phyloP scores from a whole-genome alignment of 345 rosid species.

The Hibiscus trionum region DNA sequence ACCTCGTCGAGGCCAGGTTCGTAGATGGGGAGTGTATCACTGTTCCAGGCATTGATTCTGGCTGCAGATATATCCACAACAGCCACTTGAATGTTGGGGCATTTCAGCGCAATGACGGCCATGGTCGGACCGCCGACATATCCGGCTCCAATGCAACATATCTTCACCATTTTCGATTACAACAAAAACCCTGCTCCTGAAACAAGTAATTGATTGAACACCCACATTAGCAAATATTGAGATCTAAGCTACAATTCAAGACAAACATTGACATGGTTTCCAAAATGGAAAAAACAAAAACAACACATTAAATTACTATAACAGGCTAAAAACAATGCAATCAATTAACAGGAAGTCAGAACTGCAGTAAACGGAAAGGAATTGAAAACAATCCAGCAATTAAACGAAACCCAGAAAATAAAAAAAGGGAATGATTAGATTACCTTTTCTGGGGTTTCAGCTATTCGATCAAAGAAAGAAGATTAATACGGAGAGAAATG shows the following conservation, averaged over 20 bases:
- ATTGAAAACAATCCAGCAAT: neutral
- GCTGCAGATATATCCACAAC: conserved; percentile 56
- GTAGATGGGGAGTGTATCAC: conserved; percentile 56
- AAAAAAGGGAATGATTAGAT: neutral
- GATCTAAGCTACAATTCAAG: neutral
- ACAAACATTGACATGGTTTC: neutral
- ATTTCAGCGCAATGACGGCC: conserved; percentile 67
- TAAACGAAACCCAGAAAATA: neutral
- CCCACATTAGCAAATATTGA: neutral
- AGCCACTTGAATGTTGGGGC: conserved; percentile 48
- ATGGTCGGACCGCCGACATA: conserved; percentile 75
- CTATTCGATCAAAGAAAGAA: neutral
- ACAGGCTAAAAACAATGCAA: neutral
- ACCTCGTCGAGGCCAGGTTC: conserved; percentile 64
- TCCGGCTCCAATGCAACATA: conserved; percentile 73
- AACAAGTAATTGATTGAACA: neutral
- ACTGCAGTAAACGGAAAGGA: neutral
- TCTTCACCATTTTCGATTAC: conserved; percentile 47
- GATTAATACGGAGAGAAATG: neutral
- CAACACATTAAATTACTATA: too few relatives aligned
- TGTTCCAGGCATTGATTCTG: conserved; percentile 62
- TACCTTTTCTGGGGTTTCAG: neutral
- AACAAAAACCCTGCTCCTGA: neutral
- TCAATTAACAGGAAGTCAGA: neutral
- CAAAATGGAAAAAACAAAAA: too few relatives aligned